These are phyloP conservation scores for Pseudocercospora ulei DNA, from an alignment of 2,329 filamentous ascomycete genomes.

Conservation along the genomic window DNA sequence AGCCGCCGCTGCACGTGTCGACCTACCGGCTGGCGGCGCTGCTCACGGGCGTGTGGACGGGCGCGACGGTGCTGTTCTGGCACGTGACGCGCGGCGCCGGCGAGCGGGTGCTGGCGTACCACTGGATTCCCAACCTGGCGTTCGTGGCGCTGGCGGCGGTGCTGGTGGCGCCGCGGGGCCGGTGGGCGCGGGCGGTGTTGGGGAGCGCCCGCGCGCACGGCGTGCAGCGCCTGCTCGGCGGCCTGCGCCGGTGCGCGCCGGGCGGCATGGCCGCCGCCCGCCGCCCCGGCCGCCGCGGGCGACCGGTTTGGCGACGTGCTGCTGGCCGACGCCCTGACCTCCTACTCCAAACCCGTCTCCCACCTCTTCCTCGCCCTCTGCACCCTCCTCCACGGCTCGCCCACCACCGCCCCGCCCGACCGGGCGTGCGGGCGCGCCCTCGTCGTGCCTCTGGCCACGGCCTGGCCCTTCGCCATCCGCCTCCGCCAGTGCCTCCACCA, in stretches of 20 bases:
- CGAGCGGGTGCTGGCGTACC: constrained; percentile 61
- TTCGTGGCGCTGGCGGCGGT: constrained; percentile 62
- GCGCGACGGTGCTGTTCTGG: constrained; percentile 78
- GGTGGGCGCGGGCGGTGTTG: constrained; percentile 13
- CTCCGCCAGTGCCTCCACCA: constrained; percentile 87
- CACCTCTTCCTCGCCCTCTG: constrained; percentile 82
- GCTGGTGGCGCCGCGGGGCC: constrained; percentile 50
- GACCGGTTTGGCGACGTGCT: constrained; percentile 93
- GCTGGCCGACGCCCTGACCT: constrained; percentile 86
- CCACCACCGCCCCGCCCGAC: constrained; percentile 71
- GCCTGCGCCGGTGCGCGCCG: constrained; percentile 65
- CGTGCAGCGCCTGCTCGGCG: constrained; percentile 60
- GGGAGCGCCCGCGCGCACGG: constrained; percentile 46
- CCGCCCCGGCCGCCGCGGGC: too few species aligned
- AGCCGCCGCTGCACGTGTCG: constrained; percentile 62
- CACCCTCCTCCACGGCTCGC: constrained; percentile 66
- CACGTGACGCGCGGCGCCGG: constrained; percentile 58
- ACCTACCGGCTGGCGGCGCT: constrained; percentile 76
- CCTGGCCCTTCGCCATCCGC: constrained; percentile 72
- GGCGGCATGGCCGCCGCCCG: too few species aligned
- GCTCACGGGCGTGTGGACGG: constrained; percentile 59
- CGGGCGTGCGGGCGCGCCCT: constrained; percentile 69
- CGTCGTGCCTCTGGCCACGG: constrained; percentile 74
- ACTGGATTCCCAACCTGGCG: constrained; percentile 77
- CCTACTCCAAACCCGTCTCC: constrained; percentile 82